A percentile compares a stretch with the other conserved stretches of the same genome.
These are phyloP conservation scores for Tuctoria greenei DNA, from an alignment of 176 grass and related monocot species.

Conservation along the genomic window DNA sequence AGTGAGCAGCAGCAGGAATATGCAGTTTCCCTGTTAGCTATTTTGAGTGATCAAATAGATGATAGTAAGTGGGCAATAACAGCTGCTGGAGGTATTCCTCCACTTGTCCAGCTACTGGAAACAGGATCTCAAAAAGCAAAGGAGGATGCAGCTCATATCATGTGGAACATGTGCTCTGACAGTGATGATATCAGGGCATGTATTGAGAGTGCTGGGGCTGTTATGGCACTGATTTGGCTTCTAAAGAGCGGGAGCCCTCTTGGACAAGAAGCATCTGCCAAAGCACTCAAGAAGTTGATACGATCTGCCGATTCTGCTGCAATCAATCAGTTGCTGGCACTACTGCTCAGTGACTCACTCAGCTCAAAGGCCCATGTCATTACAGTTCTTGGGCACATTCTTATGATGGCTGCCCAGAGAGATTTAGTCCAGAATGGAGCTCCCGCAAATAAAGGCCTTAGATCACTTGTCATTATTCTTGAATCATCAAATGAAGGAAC, in stretches of 20 bases:
- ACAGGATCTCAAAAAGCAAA: conserved; percentile 87
- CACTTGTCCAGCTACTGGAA: conserved; percentile 83
- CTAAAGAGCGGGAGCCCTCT: conserved; percentile 61
- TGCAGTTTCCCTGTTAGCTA: conserved; percentile 80
- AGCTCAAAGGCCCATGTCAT: conserved; percentile 77
- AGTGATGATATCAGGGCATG: conserved; percentile 95
- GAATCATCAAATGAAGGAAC: conserved; percentile 81
- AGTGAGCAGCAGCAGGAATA: conserved; percentile 95
- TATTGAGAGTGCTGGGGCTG: conserved; percentile 86
- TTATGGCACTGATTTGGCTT: conserved; percentile 83
- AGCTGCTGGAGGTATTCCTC: conserved; percentile 96
- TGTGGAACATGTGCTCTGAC: conserved; percentile 90
- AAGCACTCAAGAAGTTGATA: conserved; percentile 87
- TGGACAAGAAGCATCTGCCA: conserved; percentile 82
- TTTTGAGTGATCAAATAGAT: conserved; percentile 92
- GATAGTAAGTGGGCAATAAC: conserved; percentile 98
- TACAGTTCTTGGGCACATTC: conserved; percentile 90
- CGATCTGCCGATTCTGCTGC: conserved; percentile 68
- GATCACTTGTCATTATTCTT: conserved; percentile 74
- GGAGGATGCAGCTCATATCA: conserved; percentile 82
- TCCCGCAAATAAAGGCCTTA: conserved; percentile 85
- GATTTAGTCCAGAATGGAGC: conserved; percentile 73
- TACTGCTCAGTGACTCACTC: conserved; percentile 66
- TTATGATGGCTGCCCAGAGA: conserved; percentile 71
- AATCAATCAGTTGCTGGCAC: conserved; percentile 90